Base-by-base conservation (phyloP, 805 yeast species). In the Kregervanrija fluxuum region DNA sequence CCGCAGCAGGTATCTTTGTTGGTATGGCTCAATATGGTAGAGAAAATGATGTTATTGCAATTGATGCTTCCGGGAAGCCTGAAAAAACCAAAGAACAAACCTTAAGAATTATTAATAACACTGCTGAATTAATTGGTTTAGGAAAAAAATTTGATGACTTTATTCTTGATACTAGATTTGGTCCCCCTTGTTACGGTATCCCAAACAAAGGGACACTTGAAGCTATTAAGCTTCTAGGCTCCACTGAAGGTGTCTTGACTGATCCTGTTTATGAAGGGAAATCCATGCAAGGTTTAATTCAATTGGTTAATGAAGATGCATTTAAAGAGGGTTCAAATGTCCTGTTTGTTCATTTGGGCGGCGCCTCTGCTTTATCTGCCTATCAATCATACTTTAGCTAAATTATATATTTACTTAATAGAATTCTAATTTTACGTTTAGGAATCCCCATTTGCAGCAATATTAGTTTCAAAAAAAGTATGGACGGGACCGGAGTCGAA, bases 401-500 rank as follows among this genome's bases (percentile, higher is more conserved):
- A 38, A 15, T 15, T n/a, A 30, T 22, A 22, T 22, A 39, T 37
- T 28, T 9, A 5, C n/a, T 12, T 14, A 13, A n/a, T 39, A 32
- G 15, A 13, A 39, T 3, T 14, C 10, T n/a, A 30, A 13, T n/a
- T 9, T 22, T 8, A 33, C 11, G 5, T 13, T 32, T 32, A 32
- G n/a, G n/a, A n/a, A n/a, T n/a, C n/a, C n/a, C n/a, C n/a, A n/a
- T n/a, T n/a, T n/a, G n/a, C n/a, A n/a, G n/a, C n/a, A n/a, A n/a
- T n/a, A n/a, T n/a, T n/a, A n/a, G n/a, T n/a, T n/a, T 17, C 3
- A 17, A 17, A 17, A 17, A 17, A 5, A 4, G 5, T 17, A 48
- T 78, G 83, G 84, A 79, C 83, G 80, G 74, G 81, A 74, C 77
- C 73, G 84, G 84, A 78, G 65, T 79, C 82, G 84, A 79, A 79